Evolutionary conservation across 2,329 filamentous ascomycete species (phyloP).

Genomic region (Parastagonospora nodorum): DNA sequence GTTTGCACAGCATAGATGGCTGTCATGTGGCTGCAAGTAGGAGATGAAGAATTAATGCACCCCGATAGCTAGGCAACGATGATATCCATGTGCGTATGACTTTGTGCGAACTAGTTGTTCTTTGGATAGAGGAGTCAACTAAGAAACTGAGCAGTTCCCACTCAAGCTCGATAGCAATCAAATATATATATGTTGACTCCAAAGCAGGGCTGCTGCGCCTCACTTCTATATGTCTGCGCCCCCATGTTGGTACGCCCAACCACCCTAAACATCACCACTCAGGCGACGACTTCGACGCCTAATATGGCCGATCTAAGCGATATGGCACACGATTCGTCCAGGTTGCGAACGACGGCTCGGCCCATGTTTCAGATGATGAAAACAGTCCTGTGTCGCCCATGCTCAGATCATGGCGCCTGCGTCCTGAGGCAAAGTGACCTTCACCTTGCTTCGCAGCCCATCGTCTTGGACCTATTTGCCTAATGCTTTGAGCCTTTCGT

Average conservation of each 20-base stretch:
- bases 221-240: slow-evolving; percentile 36
- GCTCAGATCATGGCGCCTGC: neutral
- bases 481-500: slow-evolving; percentile 63
- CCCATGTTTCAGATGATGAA: neutral
- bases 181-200: slow-evolving; percentile 25
- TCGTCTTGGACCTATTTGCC: slow-evolving; percentile 25
- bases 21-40: slow-evolving; percentile 18
- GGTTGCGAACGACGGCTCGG: neutral
- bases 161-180: neutral
- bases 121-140: too few species aligned
- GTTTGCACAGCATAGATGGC: slow-evolving; percentile 12
- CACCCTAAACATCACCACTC: slow-evolving; percentile 24
- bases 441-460: neutral
- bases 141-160: neutral
- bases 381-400: neutral
- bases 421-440: neutral
- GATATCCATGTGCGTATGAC: neutral
- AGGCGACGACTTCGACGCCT: slow-evolving; percentile 6
- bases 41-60: slow-evolving; percentile 16
- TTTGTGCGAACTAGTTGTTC: too few species aligned
- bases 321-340: neutral
- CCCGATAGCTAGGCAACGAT: slow-evolving; percentile 29
- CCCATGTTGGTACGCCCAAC: slow-evolving; percentile 25
- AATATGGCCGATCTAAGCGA: neutral
- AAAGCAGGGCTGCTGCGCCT: slow-evolving; percentile 43